Percentiles rank a stretch among this genome's conserved stretches.
These are phyloP conservation scores for Euphorbia tirucalli DNA, from an alignment of 345 rosid species.

Conservation along the genomic window DNA sequence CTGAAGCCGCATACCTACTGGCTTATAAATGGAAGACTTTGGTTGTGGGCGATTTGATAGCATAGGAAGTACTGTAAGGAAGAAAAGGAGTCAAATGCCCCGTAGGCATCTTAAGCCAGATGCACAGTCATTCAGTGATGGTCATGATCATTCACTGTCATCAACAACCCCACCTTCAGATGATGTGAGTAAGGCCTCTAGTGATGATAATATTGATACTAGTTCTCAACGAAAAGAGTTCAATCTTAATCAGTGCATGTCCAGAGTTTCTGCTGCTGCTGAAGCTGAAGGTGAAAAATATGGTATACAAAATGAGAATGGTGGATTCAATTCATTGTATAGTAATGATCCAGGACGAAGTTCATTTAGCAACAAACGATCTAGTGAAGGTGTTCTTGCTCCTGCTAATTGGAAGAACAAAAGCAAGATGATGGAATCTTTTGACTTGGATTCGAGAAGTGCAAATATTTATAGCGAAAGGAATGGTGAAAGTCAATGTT, in stretches of 20 bases:
- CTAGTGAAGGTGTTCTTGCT: slow-evolving; percentile 78
- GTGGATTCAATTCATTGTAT: slow-evolving; percentile 34
- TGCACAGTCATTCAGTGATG: slow-evolving; percentile 34
- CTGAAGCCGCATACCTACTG: slow-evolving; percentile 14
- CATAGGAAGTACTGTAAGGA: slow-evolving; percentile 51
- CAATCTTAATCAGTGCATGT: slow-evolving; percentile 60
- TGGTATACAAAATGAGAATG: slow-evolving; percentile 31
- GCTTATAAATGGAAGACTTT: slow-evolving; percentile 50
- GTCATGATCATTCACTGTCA: slow-evolving; percentile 33
- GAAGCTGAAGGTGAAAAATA: slow-evolving; percentile 32
- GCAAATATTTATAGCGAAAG: slow-evolving; percentile 14
- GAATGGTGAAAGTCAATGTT: slow-evolving; percentile 47
- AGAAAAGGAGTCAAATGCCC: slow-evolving; percentile 61
- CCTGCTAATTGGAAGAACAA: slow-evolving; percentile 62
- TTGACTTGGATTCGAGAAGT: slow-evolving; percentile 24
- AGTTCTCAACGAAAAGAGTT: slow-evolving; percentile 62
- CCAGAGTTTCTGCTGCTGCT: slow-evolving; percentile 41
- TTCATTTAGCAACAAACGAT: slow-evolving; percentile 39
- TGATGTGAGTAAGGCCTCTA: slow-evolving; percentile 51
- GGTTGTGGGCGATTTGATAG: slow-evolving; percentile 35
- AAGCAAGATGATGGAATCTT: slow-evolving; percentile 27
- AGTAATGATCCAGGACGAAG: slow-evolving; percentile 37
- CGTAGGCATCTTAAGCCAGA: slow-evolving; percentile 72
- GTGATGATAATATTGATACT: slow-evolving; percentile 57
- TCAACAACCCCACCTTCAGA: slow-evolving; percentile 45